Conservation (phyloP, 305 asterid species). For the Galium porrigens region DNA sequence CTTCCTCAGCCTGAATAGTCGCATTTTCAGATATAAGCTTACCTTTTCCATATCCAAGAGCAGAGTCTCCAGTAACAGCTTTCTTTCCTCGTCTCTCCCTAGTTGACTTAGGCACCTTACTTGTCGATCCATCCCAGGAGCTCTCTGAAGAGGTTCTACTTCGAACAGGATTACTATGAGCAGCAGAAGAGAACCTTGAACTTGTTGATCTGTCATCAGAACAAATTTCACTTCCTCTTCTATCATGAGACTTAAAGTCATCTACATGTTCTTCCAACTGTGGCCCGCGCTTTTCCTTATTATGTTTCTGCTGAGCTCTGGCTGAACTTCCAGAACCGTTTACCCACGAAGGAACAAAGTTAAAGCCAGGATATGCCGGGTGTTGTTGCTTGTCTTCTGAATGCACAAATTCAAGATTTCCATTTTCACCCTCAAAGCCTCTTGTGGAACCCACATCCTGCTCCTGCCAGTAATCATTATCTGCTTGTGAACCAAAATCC, state of each 20-base stretch:
- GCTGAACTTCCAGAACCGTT: constrained; percentile 31
- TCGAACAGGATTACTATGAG: constrained; percentile 60
- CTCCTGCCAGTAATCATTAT: constrained; percentile 58
- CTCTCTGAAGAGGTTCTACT: constrained; percentile 86
- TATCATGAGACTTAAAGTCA: constrained; percentile 38
- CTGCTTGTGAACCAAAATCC: constrained; percentile 47
- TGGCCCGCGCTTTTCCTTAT: constrained; percentile 50
- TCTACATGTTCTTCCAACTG: constrained; percentile 35
- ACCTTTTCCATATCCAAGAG: constrained; percentile 44
- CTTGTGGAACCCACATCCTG: constrained; percentile 39
- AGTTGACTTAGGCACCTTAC: constrained; percentile 40
- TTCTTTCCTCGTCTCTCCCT: constrained; percentile 69
- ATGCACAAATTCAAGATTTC: constrained; percentile 32
- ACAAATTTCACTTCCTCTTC: constrained; percentile 36
- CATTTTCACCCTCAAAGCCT: constrained; percentile 43
- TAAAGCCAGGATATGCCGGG: constrained; percentile 31
- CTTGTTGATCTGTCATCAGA: constrained; percentile 74
- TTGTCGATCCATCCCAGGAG: constrained; percentile 83
- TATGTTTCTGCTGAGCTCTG: constrained; percentile 46
- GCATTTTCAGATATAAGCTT: constrained; percentile 42
- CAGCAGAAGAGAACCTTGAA: constrained; percentile 66
- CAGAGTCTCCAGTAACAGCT: constrained; percentile 29
- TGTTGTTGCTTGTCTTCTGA: constrained; percentile 42
- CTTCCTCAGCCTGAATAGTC: constrained; percentile 39
- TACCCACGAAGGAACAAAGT: constrained; percentile 55